These are phyloP conservation scores for Secale cereale DNA, from an alignment of 176 grass and related monocot genomes.

Conservation along the genomic window DNA sequence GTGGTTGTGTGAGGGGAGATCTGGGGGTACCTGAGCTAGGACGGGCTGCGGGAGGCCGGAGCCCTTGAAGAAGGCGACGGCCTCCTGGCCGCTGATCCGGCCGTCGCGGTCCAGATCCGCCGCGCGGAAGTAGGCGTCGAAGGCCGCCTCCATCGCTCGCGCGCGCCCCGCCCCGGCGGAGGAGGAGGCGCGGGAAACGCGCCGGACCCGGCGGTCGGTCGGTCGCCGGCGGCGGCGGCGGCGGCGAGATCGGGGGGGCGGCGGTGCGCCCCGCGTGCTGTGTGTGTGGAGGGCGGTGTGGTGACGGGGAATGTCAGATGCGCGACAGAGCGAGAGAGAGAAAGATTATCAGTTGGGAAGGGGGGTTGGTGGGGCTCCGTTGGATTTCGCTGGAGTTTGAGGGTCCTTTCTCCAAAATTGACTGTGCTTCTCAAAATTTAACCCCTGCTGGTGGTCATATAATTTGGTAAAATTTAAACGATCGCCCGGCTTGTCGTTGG, in stretches of 20 bases:
- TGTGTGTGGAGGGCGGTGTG: not conserved
- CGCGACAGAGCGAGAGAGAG: not conserved
- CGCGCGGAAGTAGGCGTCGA: conserved; percentile 86
- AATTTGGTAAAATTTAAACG: not conserved
- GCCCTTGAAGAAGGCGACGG: conserved; percentile 90
- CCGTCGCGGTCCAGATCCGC: conserved; percentile 97
- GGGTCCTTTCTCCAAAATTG: not conserved
- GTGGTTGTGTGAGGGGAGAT: conserved; percentile 16
- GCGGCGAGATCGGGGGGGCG: conserved; percentile 32
- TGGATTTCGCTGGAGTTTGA: conserved; percentile 8
- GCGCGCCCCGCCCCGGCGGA: not conserved
- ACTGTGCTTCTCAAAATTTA: not conserved
- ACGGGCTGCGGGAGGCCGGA: conserved; percentile 79
- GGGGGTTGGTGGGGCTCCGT: not conserved
- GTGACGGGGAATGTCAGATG: not conserved
- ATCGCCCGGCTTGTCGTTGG: too few species aligned
- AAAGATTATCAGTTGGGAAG: not conserved
- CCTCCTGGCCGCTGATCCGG: conserved; percentile 90
- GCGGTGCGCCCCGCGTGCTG: not conserved
- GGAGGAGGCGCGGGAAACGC: not conserved
- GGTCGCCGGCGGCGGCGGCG: conserved; percentile 10
- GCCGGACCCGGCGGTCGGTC: not conserved
- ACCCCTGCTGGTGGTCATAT: not conserved
- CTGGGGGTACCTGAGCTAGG: conserved; percentile 72
- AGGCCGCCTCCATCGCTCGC: conserved; percentile 47